Base-by-base conservation (phyloP, 306 rosid genomes). In the Cicer yamashitae region DNA sequence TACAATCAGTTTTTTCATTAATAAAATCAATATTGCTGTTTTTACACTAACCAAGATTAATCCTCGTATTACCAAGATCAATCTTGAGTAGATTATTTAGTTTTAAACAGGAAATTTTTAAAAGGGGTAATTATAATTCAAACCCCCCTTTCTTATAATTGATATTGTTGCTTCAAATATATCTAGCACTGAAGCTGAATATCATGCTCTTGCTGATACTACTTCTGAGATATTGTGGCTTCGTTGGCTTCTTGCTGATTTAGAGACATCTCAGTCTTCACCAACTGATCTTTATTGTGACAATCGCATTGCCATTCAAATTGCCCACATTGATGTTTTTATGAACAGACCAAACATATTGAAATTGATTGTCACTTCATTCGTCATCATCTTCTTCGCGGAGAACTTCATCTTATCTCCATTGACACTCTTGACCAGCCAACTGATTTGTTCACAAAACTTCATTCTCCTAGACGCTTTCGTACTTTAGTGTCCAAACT, bases 171-270 rank as follows among this genome's bases (percentile, higher is more conserved):
- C n/a, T n/a, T n/a, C n/a, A n/a, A n/a, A n/a, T n/a, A n/a, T n/a
- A n/a, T n/a, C n/a, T n/a, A n/a, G n/a, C 44, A 60, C 67, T 37
- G 20, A 60, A 60, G 44, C 18, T 13, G 38, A 60, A 60, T 60
- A 60, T 34, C 45, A 40, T 10, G 8, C 64, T 58, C 64, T 58
- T 20, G 41, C 64, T 58, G 64, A 58, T 20, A 58, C 40, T 10
- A 22, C 62, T 8, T 18, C 30, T 56, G 38, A 56, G 30, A 20
- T 56, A 15, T 9, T 56, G 11, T 56, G 62, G 62, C 37, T 56
- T 15, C 13, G 62, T 20, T 20, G 62, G 62, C 62, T 56, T 15
- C 62, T 56, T 18, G 40, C n/a, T 58, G 64, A 20, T 58, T 8
- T 58, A 11, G 41, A 25, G 13, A 25, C 22, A 20, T 58, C 39